Evolutionary conservation across 129 eudicot species (phyloP).

Genomic region (Gnaphalium uliginosum): DNA sequence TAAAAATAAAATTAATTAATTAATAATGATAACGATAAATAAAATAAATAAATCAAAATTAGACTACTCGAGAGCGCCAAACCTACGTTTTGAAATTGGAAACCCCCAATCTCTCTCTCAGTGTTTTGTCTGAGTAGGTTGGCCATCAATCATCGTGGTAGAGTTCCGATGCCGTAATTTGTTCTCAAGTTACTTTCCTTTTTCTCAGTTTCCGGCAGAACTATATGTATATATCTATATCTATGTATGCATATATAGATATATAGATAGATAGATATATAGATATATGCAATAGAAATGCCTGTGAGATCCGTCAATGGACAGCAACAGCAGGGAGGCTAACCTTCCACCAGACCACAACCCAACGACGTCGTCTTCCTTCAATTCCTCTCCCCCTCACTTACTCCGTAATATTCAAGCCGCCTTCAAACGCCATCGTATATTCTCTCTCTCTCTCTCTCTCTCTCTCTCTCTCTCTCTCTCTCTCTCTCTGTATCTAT

Average conservation of each 20-base stretch:
- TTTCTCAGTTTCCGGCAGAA: too few relatives aligned
- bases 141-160: background rate
- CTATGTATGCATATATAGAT: conserved; percentile 48
- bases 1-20: too few relatives aligned
- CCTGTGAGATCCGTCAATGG: conserved; percentile 66
- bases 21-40: too few relatives aligned
- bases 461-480: background rate
- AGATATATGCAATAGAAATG: conserved; percentile 50
- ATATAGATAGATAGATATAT: conserved; percentile 25
- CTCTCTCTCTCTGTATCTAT: background rate
- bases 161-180: too few relatives aligned
- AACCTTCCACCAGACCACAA: conserved; percentile 50
- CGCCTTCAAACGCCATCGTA: conserved; percentile 89
- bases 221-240: background rate
- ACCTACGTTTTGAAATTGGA: conserved; percentile 30
- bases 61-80: conserved; percentile 10
- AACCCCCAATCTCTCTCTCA: background rate
- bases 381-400: conserved; percentile 59
- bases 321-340: conserved; percentile 69
- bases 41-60: too few relatives aligned
- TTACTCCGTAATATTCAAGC: conserved; percentile 79
- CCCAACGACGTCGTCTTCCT: conserved; percentile 48
- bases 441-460: background rate
- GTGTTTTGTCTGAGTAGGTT: background rate
- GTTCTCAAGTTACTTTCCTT: too few relatives aligned